Base-by-base conservation (phyloP, 2,329 filamentous ascomycete genomes). In the Fonsecaea monophora region DNA sequence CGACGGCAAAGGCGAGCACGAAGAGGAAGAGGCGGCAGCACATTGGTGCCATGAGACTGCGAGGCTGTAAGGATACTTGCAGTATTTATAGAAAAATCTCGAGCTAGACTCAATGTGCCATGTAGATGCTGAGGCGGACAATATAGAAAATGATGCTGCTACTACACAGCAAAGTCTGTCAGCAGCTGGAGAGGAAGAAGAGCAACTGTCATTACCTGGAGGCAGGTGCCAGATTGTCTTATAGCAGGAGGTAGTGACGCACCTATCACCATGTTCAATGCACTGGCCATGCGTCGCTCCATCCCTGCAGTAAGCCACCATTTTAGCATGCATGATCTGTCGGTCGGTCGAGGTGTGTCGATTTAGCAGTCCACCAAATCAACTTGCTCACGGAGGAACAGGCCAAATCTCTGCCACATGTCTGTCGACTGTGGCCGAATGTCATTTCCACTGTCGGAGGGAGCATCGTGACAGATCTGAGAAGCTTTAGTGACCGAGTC, bases 291-390 rank as follows among this genome's bases (percentile, higher is more conserved):
- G 42, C 2, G 1, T 21, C 6, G n/a, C 7, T 48, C 42, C 42
- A 9, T 21, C 4, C n/a, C 42, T 48, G 6, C n/a, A 48, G 42
- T 15, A n/a, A 21, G 42, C 42, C 42, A 48, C 42, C 15, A 48
- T 48, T 18, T 48, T 48, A 48, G 42, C 42, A 48, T 18, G n/a
- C 42, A 48, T 48, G 6, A 18, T 48, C n/a, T 48, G 42, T 48
- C 42, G 15, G 42, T 18, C 0, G n/a, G 42, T 7, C n/a, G 21
- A 48, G 42, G n/a, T 8, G 42, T 18, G 42, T 7, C n/a, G 42
- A 48, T 21, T 48, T 15, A 21, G n/a, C n/a, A 48, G n/a, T 3
- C 38, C 35, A 37, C 35, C 1, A 37, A 37, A 37, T 7, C 10
- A 40, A 13, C 38, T 40, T 40, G 38, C 10, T 13, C 38, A 40